Conservation (phyloP, 2,329 filamentous ascomycete genomes). For the Talaromyces rugulosus region DNA sequence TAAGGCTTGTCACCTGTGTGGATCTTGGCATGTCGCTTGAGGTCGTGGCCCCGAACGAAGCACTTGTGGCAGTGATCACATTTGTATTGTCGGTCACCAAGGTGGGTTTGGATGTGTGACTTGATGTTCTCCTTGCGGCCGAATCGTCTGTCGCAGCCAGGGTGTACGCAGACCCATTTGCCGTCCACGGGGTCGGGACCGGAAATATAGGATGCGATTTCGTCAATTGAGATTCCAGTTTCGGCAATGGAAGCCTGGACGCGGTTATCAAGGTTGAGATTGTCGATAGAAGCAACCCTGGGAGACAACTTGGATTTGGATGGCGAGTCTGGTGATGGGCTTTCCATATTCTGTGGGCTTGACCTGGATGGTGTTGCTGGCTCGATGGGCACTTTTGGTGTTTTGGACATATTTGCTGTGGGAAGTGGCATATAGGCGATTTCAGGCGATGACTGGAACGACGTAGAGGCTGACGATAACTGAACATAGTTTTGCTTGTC, state of each 20-base stretch:
- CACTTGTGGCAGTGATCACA: constrained; percentile 92
- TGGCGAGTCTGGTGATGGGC: constrained; percentile 20
- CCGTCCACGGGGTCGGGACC: constrained; percentile 69
- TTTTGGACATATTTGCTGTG: constrained; percentile 18
- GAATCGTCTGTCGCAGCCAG: constrained; percentile 82
- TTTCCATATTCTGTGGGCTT: constrained; percentile 18
- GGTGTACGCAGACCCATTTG: constrained; percentile 73
- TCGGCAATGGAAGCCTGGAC: constrained; percentile 63
- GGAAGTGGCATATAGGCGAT: constrained; percentile 41
- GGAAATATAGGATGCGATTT: constrained; percentile 71
- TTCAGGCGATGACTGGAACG: constrained; percentile 51
- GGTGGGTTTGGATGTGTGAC: constrained; percentile 94
- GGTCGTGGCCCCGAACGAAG: constrained; percentile 94
- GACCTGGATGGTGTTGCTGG: constrained; percentile 23
- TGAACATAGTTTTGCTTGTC: constrained; percentile 1
- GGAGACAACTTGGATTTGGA: constrained; percentile 37
- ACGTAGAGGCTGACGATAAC: constrained; percentile 45
- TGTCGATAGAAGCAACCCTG: constrained; percentile 43
- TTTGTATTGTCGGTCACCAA: constrained; percentile 91
- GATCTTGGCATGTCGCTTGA: constrained; percentile 96
- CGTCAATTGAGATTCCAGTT: constrained; percentile 82
- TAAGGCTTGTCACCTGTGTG: constrained; percentile 96
- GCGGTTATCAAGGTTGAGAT: constrained; percentile 50
- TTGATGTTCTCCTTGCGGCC: constrained; percentile 99
- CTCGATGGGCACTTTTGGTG: constrained; percentile 28